phyloP scores from a whole-genome alignment of 352 stramenopile genomes.

The Globisporangium spiculum region DNA sequence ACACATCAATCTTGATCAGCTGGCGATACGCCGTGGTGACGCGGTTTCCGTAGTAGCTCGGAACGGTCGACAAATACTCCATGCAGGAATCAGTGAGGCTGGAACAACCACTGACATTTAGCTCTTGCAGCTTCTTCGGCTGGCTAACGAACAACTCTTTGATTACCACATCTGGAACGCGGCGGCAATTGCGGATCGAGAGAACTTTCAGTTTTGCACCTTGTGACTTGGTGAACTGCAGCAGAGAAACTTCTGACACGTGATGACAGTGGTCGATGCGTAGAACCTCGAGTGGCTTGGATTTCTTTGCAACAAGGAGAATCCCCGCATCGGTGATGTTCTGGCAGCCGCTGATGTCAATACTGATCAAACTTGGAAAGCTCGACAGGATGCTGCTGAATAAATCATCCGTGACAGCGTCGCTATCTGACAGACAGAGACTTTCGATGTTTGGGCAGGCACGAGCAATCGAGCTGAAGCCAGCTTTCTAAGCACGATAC shows the following conservation, averaged over 20 bases:
- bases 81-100: constrained; percentile 51
- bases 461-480: constrained; percentile 28
- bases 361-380: constrained; percentile 34
- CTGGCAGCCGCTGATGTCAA: constrained; percentile 49
- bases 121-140: constrained; percentile 45
- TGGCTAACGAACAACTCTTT: constrained; percentile 47
- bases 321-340: constrained; percentile 58
- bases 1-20: constrained; percentile 53
- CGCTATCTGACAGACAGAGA: constrained; percentile 42
- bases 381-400: constrained; percentile 28
- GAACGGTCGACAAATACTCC: constrained; percentile 51
- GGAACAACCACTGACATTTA: constrained; percentile 54
- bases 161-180: constrained; percentile 38
- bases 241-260: constrained; percentile 40
- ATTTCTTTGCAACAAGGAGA: constrained; percentile 37
- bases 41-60: constrained; percentile 52
- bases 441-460: constrained; percentile 27
- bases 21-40: constrained; percentile 39
- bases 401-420: constrained; percentile 53
- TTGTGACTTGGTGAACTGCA: constrained; percentile 33
- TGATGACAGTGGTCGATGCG: constrained; percentile 44
- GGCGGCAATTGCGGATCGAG: constrained; percentile 36
- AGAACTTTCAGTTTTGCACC: constrained; percentile 33
- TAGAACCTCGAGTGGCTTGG: constrained; percentile 30
- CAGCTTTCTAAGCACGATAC: constrained; percentile 41